Conservation (phyloP, 495 filamentous ascomycete species). For the Neurospora hispaniola region DNA sequence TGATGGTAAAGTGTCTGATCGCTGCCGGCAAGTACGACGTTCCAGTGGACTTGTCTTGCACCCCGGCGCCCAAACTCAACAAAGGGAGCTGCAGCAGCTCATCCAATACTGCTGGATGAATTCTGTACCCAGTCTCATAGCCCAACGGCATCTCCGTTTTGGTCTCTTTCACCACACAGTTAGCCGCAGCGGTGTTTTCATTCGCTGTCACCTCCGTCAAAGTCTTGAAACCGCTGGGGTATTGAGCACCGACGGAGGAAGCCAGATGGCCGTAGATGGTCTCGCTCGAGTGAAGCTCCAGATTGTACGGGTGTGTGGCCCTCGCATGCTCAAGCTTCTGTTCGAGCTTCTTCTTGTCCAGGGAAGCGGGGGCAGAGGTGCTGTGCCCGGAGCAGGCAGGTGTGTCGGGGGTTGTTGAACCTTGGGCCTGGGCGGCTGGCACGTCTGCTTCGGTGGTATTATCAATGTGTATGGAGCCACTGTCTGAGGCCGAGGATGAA, state of each 20-base stretch:
- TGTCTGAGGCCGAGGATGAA: slow-evolving; percentile 13
- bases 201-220: slow-evolving; percentile 24
- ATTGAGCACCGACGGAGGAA: slow-evolving; percentile 17
- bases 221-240: slow-evolving; percentile 31
- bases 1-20: slow-evolving; percentile 20
- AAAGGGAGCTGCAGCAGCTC: slow-evolving; percentile 31
- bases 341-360: neutral
- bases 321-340: slow-evolving; percentile 6
- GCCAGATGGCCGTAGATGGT: slow-evolving; percentile 11
- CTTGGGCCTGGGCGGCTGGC: neutral
- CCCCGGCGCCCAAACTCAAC: slow-evolving; percentile 14
- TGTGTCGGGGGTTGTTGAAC: slow-evolving; percentile 5
- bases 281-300: neutral
- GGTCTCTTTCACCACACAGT: slow-evolving; percentile 34
- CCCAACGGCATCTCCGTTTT: slow-evolving; percentile 36
- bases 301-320: slow-evolving; percentile 1
- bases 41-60: neutral
- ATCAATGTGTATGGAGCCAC: neutral
- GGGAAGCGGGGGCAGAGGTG: neutral
- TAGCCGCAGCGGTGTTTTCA: slow-evolving; percentile 21
- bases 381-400: slow-evolving; percentile 3
- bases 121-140: slow-evolving; percentile 31
- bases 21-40: slow-evolving; percentile 14
- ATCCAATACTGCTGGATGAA: slow-evolving; percentile 39
- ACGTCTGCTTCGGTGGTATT: neutral